Evolutionary conservation across 2,329 filamentous ascomycete genomes (phyloP).

Genomic region (Dryadomyces quercus-mongolicae): DNA sequence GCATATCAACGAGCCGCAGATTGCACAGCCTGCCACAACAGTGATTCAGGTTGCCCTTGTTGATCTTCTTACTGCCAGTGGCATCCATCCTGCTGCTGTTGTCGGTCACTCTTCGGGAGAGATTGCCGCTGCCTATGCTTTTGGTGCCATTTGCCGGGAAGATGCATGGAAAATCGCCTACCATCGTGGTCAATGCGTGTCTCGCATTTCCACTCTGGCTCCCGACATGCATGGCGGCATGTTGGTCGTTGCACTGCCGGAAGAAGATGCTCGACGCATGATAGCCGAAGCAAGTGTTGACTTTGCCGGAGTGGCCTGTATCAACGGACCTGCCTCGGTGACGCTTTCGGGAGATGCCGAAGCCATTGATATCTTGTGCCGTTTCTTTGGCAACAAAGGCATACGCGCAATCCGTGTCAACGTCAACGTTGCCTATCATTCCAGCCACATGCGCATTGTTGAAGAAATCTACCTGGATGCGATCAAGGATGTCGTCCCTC

Average conservation of each 20-base stretch:
- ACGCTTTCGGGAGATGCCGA: constrained; percentile 21
- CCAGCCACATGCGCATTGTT: constrained; percentile 16
- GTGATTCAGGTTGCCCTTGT: constrained; percentile 24
- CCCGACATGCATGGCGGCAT: constrained; percentile 25
- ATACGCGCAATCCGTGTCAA: constrained; percentile 9
- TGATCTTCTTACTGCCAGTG: constrained; percentile 18
- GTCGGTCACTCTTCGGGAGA: constrained; percentile 25
- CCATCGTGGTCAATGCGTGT: constrained; percentile 19
- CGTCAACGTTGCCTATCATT: constrained; percentile 19
- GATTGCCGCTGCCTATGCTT: constrained; percentile 24
- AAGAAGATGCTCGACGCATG: constrained; percentile 21
- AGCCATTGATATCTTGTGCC: constrained; percentile 5
- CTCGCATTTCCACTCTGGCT: constrained; percentile 11
- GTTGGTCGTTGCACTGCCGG: constrained; percentile 30
- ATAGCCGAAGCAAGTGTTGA: constrained; percentile 12
- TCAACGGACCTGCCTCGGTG: constrained; percentile 22
- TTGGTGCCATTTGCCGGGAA: constrained; percentile 14
- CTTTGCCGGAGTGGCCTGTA: constrained; percentile 18
- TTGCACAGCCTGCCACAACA: constrained; percentile 19
- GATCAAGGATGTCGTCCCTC: constrained; percentile 1
- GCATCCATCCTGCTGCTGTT: constrained; percentile 16
- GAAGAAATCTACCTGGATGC: constrained; percentile 10
- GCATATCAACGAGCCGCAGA: constrained; percentile 16
- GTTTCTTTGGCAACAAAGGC: constrained; percentile 6
- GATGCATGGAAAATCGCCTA: constrained; percentile 22